phyloP scores from a whole-genome alignment of 192 early-diverging fungal species.

The Phycomyces blakesleeanus region DNA sequence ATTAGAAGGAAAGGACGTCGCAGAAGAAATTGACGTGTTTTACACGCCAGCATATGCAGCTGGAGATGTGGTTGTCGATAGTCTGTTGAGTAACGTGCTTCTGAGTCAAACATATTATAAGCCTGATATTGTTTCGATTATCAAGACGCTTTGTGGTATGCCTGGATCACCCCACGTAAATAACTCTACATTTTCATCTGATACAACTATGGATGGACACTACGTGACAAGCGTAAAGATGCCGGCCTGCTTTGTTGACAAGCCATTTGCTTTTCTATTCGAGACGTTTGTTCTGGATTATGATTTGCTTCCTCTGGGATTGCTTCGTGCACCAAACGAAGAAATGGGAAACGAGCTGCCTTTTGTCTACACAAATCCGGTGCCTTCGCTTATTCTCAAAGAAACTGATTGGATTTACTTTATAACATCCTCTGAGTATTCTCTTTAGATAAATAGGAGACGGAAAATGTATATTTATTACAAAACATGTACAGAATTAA shows the following conservation, averaged over 20 bases:
- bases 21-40: slow-evolving; percentile 38
- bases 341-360: slow-evolving; percentile 55
- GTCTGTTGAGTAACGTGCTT: slow-evolving; percentile 53
- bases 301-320: slow-evolving; percentile 54
- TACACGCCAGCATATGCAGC: slow-evolving; percentile 62
- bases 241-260: slow-evolving; percentile 43
- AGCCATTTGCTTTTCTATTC: slow-evolving; percentile 50
- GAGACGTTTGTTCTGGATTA: slow-evolving; percentile 44
- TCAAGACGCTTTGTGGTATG: slow-evolving; percentile 63
- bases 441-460: not conserved
- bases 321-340: slow-evolving; percentile 41
- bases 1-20: slow-evolving; percentile 31
- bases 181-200: not conserved
- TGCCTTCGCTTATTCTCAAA: slow-evolving; percentile 50
- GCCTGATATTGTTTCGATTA: slow-evolving; percentile 52
- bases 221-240: slow-evolving; percentile 40
- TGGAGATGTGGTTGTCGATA: slow-evolving; percentile 56
- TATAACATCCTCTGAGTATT: slow-evolving; percentile 20
- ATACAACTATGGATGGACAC: slow-evolving; percentile 14
- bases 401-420: slow-evolving; percentile 59
- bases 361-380: slow-evolving; percentile 69
- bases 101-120: slow-evolving; percentile 51
- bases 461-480: not conserved
- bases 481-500: not conserved
- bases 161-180: slow-evolving; percentile 15